phyloP scores from a whole-genome alignment of 1,284 basidiomycete species.

The Tilletia caries region DNA sequence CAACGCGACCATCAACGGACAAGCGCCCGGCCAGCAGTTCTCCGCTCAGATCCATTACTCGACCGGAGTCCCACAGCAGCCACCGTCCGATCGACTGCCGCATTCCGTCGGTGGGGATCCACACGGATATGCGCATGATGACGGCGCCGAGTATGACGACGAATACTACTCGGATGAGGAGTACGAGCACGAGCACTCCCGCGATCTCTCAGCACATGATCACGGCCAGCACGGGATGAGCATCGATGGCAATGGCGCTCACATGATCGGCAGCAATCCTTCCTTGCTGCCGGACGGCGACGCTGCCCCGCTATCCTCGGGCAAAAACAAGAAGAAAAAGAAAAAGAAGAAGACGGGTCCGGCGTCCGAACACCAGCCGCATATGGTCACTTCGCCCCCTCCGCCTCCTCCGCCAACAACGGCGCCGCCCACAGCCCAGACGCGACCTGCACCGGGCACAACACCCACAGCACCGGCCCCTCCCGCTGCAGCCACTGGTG shows the following conservation, averaged over 20 bases:
- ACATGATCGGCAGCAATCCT: background rate
- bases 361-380: constrained; percentile 54
- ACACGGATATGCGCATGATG: constrained; percentile 27
- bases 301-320: constrained; percentile 8
- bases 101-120: background rate
- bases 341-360: constrained; percentile 57
- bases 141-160: constrained; percentile 24
- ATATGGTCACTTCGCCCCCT: constrained; percentile 54
- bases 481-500: constrained; percentile 24
- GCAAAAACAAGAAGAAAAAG: constrained; percentile 58
- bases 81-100: background rate
- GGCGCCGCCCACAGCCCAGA: constrained; percentile 42
- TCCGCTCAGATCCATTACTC: constrained; percentile 27
- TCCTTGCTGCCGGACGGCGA: constrained; percentile 14
- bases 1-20: constrained; percentile 11
- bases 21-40: background rate
- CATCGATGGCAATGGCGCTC: background rate
- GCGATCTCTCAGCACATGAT: constrained; percentile 18
- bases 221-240: constrained; percentile 22
- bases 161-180: constrained; percentile 49
- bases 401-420: constrained; percentile 48
- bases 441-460: constrained; percentile 28
- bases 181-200: constrained; percentile 30
- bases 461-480: constrained; percentile 39
- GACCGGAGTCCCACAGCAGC: constrained; percentile 17